These are phyloP conservation scores for Mortierella sp. DNA, from an alignment of 371 early-diverging fungal species.

Conservation along the genomic window DNA sequence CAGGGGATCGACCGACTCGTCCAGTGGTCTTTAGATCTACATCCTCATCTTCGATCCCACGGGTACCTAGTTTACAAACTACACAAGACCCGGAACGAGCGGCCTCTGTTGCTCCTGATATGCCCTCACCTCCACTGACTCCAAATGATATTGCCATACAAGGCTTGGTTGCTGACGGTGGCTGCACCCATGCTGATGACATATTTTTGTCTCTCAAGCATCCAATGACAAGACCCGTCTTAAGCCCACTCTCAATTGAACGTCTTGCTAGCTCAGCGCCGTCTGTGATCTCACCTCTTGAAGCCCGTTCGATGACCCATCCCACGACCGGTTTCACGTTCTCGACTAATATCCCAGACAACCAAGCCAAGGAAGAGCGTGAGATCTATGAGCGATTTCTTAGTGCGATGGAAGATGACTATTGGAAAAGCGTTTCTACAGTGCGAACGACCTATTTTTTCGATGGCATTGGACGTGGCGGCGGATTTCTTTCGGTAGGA, in stretches of 20 bases:
- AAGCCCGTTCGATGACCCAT: not conserved
- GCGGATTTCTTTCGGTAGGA: constrained; percentile 52
- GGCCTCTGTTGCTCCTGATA: constrained; percentile 23
- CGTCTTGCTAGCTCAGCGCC: constrained; percentile 35
- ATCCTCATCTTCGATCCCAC: constrained; percentile 23
- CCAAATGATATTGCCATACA: constrained; percentile 12
- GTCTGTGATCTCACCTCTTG: constrained; percentile 27
- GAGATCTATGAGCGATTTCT: constrained; percentile 42
- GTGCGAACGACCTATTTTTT: constrained; percentile 53
- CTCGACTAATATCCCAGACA: constrained; percentile 25
- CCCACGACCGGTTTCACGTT: constrained; percentile 38
- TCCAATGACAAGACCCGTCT: constrained; percentile 5
- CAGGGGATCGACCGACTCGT: not conserved
- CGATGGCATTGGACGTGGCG: constrained; percentile 51
- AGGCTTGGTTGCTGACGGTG: not conserved
- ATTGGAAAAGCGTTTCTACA: constrained; percentile 51
- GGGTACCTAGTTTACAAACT: not conserved
- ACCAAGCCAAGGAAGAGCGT: constrained; percentile 23
- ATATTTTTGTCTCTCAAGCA: constrained; percentile 9
- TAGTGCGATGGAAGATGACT: constrained; percentile 42
- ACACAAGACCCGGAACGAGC: not conserved
- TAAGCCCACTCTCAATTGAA: not conserved
- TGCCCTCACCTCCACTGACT: constrained; percentile 41
- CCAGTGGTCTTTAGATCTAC: constrained; percentile 22
- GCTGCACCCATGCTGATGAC: not conserved